phyloP scores from a whole-genome alignment of 768 basidiomycete genomes.

The Russula griseocarnosa region DNA sequence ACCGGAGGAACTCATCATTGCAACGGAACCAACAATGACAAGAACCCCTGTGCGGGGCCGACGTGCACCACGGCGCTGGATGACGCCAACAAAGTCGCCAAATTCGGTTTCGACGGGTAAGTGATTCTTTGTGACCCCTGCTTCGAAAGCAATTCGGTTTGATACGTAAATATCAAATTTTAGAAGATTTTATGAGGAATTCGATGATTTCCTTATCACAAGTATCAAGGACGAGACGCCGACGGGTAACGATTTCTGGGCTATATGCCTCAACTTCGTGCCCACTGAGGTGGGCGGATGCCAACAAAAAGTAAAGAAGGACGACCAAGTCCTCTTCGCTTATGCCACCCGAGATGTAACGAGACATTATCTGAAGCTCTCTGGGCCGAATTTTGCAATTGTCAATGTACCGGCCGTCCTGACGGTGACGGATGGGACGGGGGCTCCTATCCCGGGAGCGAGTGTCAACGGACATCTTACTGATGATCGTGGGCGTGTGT shows the following conservation, averaged over 20 bases:
- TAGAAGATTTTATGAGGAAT: background rate
- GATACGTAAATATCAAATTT: background rate
- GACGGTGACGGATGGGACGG: background rate
- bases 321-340: constrained; percentile 1
- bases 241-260: background rate
- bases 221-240: background rate
- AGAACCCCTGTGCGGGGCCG: constrained; percentile 38
- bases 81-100: constrained; percentile 33
- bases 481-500: background rate
- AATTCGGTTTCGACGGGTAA: background rate
- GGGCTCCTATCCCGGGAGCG: background rate
- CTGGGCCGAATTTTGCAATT: background rate
- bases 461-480: background rate
- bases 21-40: constrained; percentile 42
- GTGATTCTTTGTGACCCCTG: background rate
- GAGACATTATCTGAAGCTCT: background rate
- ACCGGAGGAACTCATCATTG: constrained; percentile 42
- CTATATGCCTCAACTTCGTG: background rate
- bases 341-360: background rate
- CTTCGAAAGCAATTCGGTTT: background rate
- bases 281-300: background rate
- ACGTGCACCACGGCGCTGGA: constrained; percentile 45
- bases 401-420: background rate
- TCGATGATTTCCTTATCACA: background rate
- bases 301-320: background rate